Percentiles rank a stretch among this genome's conserved stretches.
These are phyloP conservation scores for Phlegmacium glaucopus DNA, from an alignment of 768 basidiomycete species.

Conservation along the genomic window DNA sequence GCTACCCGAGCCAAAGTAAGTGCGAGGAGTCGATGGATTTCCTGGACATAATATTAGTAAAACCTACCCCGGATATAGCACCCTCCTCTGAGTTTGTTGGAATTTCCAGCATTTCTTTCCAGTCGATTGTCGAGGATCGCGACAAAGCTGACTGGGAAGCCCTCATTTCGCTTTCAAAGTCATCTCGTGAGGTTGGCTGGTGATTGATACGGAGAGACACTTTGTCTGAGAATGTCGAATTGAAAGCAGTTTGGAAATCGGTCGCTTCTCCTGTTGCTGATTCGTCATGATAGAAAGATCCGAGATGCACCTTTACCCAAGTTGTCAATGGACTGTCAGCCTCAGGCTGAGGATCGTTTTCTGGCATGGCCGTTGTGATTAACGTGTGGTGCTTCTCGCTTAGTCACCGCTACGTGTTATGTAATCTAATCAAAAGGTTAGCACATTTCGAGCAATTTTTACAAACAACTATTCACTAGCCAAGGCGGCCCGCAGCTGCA, in stretches of 20 bases:
- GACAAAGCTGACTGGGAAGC: background rate
- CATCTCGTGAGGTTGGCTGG: constrained; percentile 5
- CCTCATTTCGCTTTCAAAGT: constrained; percentile 6
- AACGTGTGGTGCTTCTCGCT: no score
- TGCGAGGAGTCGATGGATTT: no score
- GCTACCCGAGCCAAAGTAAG: background rate
- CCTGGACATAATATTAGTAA: background rate
- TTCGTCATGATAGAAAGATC: constrained; percentile 2
- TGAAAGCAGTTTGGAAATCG: constrained; percentile 3
- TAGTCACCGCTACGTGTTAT: no score
- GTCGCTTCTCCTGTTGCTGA: background rate
- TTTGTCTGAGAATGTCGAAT: constrained; percentile 4
- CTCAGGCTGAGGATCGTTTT: no score
- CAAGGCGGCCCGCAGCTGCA: no score
- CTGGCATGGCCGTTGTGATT: no score
- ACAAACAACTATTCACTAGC: no score
- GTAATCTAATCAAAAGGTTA: no score
- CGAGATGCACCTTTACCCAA: constrained; percentile 7
- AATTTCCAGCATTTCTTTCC: constrained; percentile 13
- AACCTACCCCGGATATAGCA: background rate
- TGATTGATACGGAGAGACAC: constrained; percentile 8
- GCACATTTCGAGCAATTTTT: no score
- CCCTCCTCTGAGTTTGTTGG: background rate
- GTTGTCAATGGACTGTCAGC: background rate
- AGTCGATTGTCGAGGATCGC: constrained; percentile 6